Base-by-base conservation (phyloP, 257 asterid species). In the Solanum dulcamara region DNA sequence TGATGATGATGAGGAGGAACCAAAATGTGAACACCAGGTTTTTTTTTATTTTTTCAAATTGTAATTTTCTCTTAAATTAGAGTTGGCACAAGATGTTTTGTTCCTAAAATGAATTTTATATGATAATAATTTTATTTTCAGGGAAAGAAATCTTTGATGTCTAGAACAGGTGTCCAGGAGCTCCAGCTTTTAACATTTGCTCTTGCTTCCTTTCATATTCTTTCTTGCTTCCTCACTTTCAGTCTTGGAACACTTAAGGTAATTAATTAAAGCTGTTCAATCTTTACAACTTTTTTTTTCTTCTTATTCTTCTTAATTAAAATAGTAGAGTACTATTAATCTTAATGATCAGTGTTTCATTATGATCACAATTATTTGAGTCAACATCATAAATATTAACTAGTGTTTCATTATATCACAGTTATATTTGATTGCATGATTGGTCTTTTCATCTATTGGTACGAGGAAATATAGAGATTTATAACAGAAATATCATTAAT, bases 171-270 rank as follows among this genome's bases (percentile, higher is more conserved):
- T 71, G 91, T 92, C 11, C 92, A 92, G 89, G 90, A 94, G 60
- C 96, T 94, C 79, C 98, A 93, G 89, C 84, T 93, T 89, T 88
- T 94, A 89, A 91, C 93, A 74, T 94, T 94, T 50, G 89, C 89
- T 44, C 85, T 93, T 87, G 98, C 97, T 81, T 93, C 89, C 91
- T 89, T 87, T 90, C 96, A 92, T 75, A 96, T 94, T 79, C 84
- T 93, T 85, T 88, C 96, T 86, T 92, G 93, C 86, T 87, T 93
- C 88, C 91, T 93, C 89, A 93, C 91, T 0, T 93, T 94, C 91
- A 89, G 92, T 57, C 94, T 94, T 50, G 98, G 95, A 66, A 86
- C 84, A 17, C 93, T 90, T n/a, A 92, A 94, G 95, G 97, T 94
- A 57, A 33, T 22, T 48, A 7, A 62, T 51, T 71, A 11, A 68